Evolutionary conservation across 2,329 filamentous ascomycete genomes (phyloP).

Genomic region (Coniochaeta pulveracea): DNA sequence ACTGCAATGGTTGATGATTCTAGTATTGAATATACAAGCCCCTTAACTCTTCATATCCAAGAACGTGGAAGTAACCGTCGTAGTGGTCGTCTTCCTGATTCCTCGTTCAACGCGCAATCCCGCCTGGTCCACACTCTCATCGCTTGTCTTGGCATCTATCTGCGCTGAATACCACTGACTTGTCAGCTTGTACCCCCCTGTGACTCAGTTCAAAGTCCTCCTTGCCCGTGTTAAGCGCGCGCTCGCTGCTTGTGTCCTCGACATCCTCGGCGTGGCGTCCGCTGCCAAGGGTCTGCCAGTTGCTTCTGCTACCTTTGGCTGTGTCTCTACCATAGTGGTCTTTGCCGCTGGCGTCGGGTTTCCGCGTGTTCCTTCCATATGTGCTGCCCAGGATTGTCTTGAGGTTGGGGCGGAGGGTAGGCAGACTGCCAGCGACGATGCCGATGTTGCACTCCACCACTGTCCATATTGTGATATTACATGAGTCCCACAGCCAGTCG

Average conservation of each 20-base stretch:
- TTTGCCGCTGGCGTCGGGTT: conserved; percentile 6
- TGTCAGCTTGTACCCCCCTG: conserved; percentile 2
- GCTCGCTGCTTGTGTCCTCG: conserved; percentile 18
- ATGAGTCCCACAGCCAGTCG: conserved; percentile 15
- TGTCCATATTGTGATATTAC: conserved; percentile 35
- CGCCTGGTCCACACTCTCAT: conserved; percentile 12
- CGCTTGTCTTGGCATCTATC: conserved; percentile 13
- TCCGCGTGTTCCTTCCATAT: conserved; percentile 14
- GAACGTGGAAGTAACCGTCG: background rate
- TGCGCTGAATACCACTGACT: conserved; percentile 12
- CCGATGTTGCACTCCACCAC: conserved; percentile 25
- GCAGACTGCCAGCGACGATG: conserved; percentile 24
- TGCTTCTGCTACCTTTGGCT: conserved; percentile 14
- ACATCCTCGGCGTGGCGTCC: conserved; percentile 6
- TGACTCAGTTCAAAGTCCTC: conserved; percentile 16
- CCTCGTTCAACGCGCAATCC: conserved; percentile 6
- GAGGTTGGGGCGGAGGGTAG: conserved; percentile 22
- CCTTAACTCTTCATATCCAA: background rate
- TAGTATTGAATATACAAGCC: too few species aligned
- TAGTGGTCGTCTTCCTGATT: conserved; percentile 17
- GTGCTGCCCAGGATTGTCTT: conserved; percentile 15
- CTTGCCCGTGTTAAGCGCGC: conserved; percentile 14
- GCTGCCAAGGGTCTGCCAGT: conserved; percentile 1
- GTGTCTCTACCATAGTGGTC: conserved; percentile 8
- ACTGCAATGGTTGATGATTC: too few species aligned